These are phyloP conservation scores for Conringia planisiliqua DNA, from an alignment of 345 rosid species.

Conservation along the genomic window DNA sequence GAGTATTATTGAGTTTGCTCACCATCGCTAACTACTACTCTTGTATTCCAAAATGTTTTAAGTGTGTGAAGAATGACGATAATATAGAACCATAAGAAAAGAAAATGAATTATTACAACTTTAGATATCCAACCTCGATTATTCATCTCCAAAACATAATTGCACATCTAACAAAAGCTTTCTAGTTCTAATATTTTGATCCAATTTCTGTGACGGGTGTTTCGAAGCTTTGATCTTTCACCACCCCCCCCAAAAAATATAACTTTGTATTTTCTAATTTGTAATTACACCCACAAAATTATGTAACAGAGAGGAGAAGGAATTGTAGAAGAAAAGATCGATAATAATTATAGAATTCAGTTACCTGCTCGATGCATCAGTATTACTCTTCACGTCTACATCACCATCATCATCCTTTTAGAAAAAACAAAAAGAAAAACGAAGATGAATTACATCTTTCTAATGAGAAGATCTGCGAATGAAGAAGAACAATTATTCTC, in stretches of 20 bases:
- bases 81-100: not conserved
- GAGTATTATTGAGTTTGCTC: conserved; percentile 34
- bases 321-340: not conserved
- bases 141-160: conserved; percentile 42
- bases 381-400: conserved; percentile 33
- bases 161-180: not conserved
- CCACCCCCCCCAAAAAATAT: not conserved
- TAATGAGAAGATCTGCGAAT: conserved; percentile 28
- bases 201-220: conserved; percentile 21
- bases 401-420: conserved; percentile 23
- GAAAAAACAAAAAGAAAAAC: conserved; percentile 7
- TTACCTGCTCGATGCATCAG: conserved; percentile 59
- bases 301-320: conserved; percentile 38
- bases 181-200: not conserved
- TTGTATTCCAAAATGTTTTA: conserved; percentile 5
- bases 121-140: conserved; percentile 13
- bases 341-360: not conserved
- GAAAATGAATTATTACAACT: not conserved
- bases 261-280: not conserved
- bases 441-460: not conserved
- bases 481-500: conserved; percentile 6
- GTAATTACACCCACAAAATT: conserved; percentile 24
- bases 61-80: conserved; percentile 10
- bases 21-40: conserved; percentile 37
- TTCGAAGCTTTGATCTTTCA: conserved; percentile 32